These are phyloP conservation scores for Alternaria brassicicola DNA, from an alignment of 2,329 filamentous ascomycete species.

Conservation along the genomic window DNA sequence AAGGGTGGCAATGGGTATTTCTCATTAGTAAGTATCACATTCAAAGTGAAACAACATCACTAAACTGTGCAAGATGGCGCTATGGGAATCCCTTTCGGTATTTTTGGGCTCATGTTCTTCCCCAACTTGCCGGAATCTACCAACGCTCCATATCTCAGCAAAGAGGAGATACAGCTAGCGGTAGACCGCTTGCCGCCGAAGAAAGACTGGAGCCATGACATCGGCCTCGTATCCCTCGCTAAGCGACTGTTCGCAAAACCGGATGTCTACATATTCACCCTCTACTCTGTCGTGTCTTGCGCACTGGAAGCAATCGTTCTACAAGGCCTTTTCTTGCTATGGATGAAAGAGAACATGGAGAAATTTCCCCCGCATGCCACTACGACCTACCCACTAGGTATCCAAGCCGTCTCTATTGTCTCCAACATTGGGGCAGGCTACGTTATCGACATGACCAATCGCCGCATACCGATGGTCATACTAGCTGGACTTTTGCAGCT, in stretches of 20 bases:
- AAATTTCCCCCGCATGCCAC: constrained; percentile 53
- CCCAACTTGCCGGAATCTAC: constrained; percentile 37
- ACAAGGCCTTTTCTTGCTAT: constrained; percentile 34
- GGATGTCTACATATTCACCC: constrained; percentile 48
- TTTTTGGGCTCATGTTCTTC: constrained; percentile 37
- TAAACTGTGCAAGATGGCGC: constrained; percentile 31
- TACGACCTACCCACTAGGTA: constrained; percentile 64
- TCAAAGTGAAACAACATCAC: not conserved
- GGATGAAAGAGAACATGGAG: constrained; percentile 30
- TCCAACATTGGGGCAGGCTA: constrained; percentile 52
- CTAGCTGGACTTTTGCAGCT: constrained; percentile 45
- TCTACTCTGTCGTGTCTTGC: constrained; percentile 47
- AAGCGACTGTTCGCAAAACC: constrained; percentile 32
- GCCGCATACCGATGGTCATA: constrained; percentile 46
- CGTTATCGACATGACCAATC: constrained; percentile 48
- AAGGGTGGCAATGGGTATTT: constrained; percentile 41
- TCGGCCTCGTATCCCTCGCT: constrained; percentile 29
- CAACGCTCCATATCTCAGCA: constrained; percentile 30
- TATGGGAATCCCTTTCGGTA: constrained; percentile 39
- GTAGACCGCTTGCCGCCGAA: constrained; percentile 35
- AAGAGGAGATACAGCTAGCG: constrained; percentile 34
- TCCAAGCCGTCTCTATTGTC: constrained; percentile 63
- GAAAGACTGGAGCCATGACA: constrained; percentile 32
- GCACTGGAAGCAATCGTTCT: constrained; percentile 46
- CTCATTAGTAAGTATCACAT: constrained; percentile 26